Base-by-base conservation (phyloP, 148 eudicot species). In the Polygonum maritimum region DNA sequence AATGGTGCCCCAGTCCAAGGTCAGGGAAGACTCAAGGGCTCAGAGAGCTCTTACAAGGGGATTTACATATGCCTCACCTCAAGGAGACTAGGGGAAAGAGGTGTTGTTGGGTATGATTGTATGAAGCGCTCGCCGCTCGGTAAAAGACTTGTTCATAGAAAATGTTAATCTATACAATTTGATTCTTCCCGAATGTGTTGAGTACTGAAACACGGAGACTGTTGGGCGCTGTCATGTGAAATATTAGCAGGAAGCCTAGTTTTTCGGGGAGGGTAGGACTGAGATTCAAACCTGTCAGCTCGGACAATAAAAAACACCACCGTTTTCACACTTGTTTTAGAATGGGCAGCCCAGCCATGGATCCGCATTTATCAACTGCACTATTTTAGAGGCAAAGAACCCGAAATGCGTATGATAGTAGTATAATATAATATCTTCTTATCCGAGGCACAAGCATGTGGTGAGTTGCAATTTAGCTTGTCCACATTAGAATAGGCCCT, bases 391-490 rank as follows among this genome's bases (percentile, higher is more conserved):
- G 6, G 11, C 1, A 18, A 67, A 1, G 71, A 38, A 15, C 9
- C 44, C 18, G 0, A 33, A 26, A 26, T 26, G 31, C 31, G 31
- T 26, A 26, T 26, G 31, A 26, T 26, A 26, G 31, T 14, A 15
- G 7, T 38, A 36, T 38, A 67, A 38, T 36, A 16, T 35, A 67
- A 67, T 14, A 44, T 16, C 44, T 67, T 16, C 44, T 67, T 67
- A 67, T 35, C 71, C 71, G 71, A 67, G 45, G 22, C 44, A 67
- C 31, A 44, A 44, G 71, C 71, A 67, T 67, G 71, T 67, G 71
- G 19, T 36, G 21, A 67, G 41, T 67, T 33, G 44, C 71, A 67
- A 67, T 67, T 67, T 67, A 41, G 21, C 15, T 65, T 67, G 71
- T 67, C 71, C 71, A 67, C 45, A 67, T 67, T 67, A 36, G 31